These are phyloP conservation scores for Albatrellus ellisii DNA, from an alignment of 768 basidiomycete genomes.

Conservation along the genomic window DNA sequence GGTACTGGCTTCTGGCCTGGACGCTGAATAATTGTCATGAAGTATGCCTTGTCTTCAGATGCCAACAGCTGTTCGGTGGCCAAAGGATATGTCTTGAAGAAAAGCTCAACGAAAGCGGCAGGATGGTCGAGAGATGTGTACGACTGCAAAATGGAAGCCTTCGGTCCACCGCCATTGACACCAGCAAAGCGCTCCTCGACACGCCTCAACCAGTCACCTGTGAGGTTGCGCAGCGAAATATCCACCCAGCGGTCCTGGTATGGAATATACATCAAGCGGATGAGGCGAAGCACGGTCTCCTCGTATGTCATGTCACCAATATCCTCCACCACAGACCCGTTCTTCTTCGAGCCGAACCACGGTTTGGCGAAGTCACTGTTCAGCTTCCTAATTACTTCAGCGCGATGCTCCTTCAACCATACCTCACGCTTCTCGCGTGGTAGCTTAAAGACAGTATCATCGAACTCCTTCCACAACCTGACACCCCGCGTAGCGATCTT, in stretches of 20 bases:
- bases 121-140: constrained; percentile 79
- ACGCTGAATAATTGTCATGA: constrained; percentile 90
- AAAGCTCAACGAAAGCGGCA: constrained; percentile 55
- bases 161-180: constrained; percentile 60
- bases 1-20: constrained; percentile 98
- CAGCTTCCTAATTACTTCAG: constrained; percentile 82
- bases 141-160: constrained; percentile 77
- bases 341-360: constrained; percentile 97
- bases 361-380: constrained; percentile 95
- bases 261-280: constrained; percentile 86
- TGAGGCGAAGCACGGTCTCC: constrained; percentile 84
- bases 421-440: constrained; percentile 89
- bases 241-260: constrained; percentile 95
- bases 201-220: constrained; percentile 94
- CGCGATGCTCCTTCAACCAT: constrained; percentile 80
- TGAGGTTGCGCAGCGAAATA: constrained; percentile 77
- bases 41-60: constrained; percentile 88
- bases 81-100: constrained; percentile 77
- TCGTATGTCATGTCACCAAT: constrained; percentile 98
- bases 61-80: constrained; percentile 81
- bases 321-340: constrained; percentile 70
- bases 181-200: constrained; percentile 93
- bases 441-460: constrained; percentile 89
- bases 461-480: constrained; percentile 98
- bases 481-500: constrained; percentile 96